Evolutionary conservation across 1,284 basidiomycete species (phyloP).

Genomic region (Chalciporus sp.): DNA sequence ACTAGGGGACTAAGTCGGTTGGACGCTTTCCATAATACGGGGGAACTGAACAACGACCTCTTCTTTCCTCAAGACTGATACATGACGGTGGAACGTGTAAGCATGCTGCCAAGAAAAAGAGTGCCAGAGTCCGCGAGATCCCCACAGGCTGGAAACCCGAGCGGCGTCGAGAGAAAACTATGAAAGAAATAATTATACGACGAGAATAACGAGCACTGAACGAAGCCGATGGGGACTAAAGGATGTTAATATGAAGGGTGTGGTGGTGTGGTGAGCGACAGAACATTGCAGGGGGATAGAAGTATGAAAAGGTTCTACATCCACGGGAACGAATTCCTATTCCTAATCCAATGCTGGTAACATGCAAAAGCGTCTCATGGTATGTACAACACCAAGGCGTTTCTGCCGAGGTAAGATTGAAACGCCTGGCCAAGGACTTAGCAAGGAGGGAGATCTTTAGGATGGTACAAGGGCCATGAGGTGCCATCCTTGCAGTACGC

Average conservation of each 20-base stretch:
- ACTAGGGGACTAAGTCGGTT: too few species aligned
- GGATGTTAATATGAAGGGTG: slow-evolving; percentile 2
- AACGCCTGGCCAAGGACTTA: background rate
- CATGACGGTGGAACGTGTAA: background rate
- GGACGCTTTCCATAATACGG: too few species aligned
- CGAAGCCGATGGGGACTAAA: background rate
- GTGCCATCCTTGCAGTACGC: slow-evolving; percentile 25
- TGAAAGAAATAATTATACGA: background rate
- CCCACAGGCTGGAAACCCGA: background rate
- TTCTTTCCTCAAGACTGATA: background rate
- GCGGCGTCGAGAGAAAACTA: background rate
- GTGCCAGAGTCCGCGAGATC: background rate
- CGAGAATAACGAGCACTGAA: background rate
- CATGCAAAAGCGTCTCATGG: background rate
- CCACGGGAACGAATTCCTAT: background rate
- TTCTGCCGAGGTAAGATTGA: background rate
- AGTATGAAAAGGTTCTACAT: slow-evolving; percentile 1
- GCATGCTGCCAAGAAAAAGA: background rate
- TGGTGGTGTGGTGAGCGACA: background rate
- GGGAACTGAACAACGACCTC: background rate
- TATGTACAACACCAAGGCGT: background rate
- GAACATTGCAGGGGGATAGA: background rate
- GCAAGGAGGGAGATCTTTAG: slow-evolving; percentile 2
- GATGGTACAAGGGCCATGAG: slow-evolving; percentile 2
- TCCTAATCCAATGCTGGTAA: background rate